These are phyloP conservation scores for Neoboletus subvelutipes DNA, from an alignment of 768 basidiomycete species.

Conservation along the genomic window DNA sequence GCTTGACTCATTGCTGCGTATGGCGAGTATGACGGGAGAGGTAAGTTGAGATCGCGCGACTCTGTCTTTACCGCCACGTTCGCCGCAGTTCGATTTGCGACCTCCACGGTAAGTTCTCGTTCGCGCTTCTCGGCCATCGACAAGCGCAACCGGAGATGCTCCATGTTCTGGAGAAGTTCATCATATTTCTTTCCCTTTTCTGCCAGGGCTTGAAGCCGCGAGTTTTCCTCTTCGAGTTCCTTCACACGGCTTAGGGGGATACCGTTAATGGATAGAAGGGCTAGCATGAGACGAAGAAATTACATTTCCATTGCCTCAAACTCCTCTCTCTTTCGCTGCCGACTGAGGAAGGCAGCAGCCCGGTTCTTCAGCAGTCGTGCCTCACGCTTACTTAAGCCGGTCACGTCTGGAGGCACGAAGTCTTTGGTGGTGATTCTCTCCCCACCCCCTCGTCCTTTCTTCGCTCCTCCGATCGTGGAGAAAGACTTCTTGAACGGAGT, in stretches of 20 bases:
- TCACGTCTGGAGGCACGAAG: conserved; percentile 86
- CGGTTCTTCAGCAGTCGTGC: conserved; percentile 90
- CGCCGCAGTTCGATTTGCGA: conserved; percentile 43
- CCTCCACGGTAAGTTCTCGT: conserved; percentile 60
- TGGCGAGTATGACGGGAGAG: conserved; percentile 42
- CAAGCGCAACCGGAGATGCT: conserved; percentile 64
- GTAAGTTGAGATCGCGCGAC: conserved; percentile 50
- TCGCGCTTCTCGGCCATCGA: conserved; percentile 67
- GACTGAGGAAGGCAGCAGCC: conserved; percentile 86
- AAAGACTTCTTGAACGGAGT: conserved; percentile 40
- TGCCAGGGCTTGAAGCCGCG: conserved; percentile 61
- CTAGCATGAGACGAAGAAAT: conserved; percentile 36
- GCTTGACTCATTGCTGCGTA: conserved; percentile 42
- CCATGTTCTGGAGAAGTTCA: conserved; percentile 57
- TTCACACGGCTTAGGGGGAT: conserved; percentile 64
- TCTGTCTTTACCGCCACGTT: conserved; percentile 55
- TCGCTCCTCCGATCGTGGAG: conserved; percentile 42
- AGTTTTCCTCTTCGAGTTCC: conserved; percentile 83
- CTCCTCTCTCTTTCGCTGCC: conserved; percentile 90
- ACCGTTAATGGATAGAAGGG: conserved; percentile 17
- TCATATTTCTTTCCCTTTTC: conserved; percentile 41
- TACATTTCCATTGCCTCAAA: conserved; percentile 90
- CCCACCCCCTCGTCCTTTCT: conserved; percentile 48
- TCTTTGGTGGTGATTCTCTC: conserved; percentile 67
- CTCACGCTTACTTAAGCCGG: conserved; percentile 86